Evolutionary conservation across 1,139 yeast genomes (phyloP).

Genomic region (Schizosaccharomyces versatilis): DNA sequence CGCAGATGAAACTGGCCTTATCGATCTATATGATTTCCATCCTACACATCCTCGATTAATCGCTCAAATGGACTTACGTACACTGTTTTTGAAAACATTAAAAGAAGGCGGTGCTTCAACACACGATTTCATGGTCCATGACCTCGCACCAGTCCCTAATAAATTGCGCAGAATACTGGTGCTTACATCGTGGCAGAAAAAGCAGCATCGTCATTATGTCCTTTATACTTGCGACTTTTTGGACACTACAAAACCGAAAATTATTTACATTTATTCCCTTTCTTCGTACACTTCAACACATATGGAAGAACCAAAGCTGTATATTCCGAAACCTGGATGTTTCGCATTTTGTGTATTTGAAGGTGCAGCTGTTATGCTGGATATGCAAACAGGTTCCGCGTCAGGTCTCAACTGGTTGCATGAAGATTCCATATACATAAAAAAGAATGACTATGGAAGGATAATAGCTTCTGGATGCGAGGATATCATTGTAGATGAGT

Average conservation of each 20-base stretch:
- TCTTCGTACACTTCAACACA: background rate
- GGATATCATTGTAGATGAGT: conserved; percentile 15
- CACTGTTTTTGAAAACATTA: background rate
- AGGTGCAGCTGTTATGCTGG: conserved; percentile 42
- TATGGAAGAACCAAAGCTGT: background rate
- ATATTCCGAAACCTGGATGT: background rate
- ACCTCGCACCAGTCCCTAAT: background rate
- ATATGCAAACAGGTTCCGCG: conserved; percentile 20
- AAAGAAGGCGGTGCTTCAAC: background rate
- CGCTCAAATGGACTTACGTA: background rate
- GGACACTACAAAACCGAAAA: background rate
- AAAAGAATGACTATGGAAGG: conserved; percentile 24
- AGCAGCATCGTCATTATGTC: background rate
- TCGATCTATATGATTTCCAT: background rate
- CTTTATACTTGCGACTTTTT: background rate
- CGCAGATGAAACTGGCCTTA: background rate
- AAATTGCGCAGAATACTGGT: background rate
- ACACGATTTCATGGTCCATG: background rate
- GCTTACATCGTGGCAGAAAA: background rate
- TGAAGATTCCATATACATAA: conserved; percentile 54
- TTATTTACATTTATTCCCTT: background rate
- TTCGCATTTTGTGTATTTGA: conserved; percentile 45
- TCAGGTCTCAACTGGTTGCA: conserved; percentile 20
- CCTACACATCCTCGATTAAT: conserved; percentile 4
- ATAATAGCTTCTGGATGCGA: conserved; percentile 37